Base-by-base conservation (phyloP, 139 green algal species). In the Tetratostichococcus sp. region DNA sequence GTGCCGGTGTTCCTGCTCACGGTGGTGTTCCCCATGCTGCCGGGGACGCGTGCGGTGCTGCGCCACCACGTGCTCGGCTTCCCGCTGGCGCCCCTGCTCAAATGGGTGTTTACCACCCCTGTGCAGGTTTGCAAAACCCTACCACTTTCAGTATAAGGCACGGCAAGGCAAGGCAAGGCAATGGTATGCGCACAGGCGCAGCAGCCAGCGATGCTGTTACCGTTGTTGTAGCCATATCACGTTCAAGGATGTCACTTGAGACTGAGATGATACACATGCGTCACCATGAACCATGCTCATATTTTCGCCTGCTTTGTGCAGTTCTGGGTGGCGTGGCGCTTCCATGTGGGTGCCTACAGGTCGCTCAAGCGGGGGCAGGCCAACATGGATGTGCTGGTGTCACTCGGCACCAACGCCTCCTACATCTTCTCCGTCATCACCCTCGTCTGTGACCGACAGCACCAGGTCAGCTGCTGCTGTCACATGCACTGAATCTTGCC, bases 351-450 rank as follows among this genome's bases (percentile, higher is more conserved):
- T 34, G 94, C 95, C 0, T 92, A 77, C 35, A 89, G 88, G 65
- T 79, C 91, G 8, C 77, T 97, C 14, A 67, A 70, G 19, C 76
- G 79, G 30, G 83, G 90, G 34, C 14, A 25, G 17, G 50, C 50
- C 67, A 99, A 99, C 87, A 99, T 99, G 96, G 96, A 99, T 72
- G 90, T 99, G 42, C 88, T 99, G 30, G 92, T 99, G 11, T 89
- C 90, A 1, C 86, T 99, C 59, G 95, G 93, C 65, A 99, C 95
- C 57, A 95, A 93, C 70, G 93, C 93, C 34, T 86, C 87, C 4
- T 99, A 98, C 82, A 33, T 90, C 35, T 99, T 98, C 86, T 93
- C 84, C 26, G 71, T 94, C 75, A 89, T 96, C 77, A 87, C 80
- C 68, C 89, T 98, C 25, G 39, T 98, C 59, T 85, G 92, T 75